These are phyloP conservation scores for Ogataea hybrid DNA, from an alignment of 1,139 yeast genomes.

Conservation along the genomic window DNA sequence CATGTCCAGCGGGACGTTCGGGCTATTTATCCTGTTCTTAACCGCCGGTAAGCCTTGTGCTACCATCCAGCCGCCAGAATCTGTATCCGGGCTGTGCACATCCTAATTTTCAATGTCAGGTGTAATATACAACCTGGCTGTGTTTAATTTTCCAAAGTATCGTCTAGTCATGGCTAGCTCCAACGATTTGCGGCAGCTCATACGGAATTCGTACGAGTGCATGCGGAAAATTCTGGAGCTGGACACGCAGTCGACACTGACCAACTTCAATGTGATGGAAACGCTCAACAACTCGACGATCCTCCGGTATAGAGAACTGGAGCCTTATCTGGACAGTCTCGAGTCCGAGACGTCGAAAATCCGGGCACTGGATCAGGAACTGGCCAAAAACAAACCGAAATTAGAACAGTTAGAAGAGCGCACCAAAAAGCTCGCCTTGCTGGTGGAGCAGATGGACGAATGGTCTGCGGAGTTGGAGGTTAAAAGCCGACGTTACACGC, in stretches of 20 bases:
- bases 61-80: background rate
- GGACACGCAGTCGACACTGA: constrained; percentile 53
- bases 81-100: constrained; percentile 3
- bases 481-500: constrained; percentile 31
- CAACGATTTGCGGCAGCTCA: constrained; percentile 17
- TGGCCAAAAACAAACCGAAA: constrained; percentile 27
- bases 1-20: background rate
- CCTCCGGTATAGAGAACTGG: constrained; percentile 53
- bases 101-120: background rate
- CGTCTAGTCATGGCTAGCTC: constrained; percentile 1
- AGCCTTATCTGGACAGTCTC: constrained; percentile 43
- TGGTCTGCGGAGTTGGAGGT: constrained; percentile 57
- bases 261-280: constrained; percentile 51
- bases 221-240: constrained; percentile 41
- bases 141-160: too few relatives aligned
- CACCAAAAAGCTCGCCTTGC: constrained; percentile 42
- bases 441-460: constrained; percentile 55
- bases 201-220: constrained; percentile 33
- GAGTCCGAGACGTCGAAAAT: constrained; percentile 37
- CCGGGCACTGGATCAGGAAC: constrained; percentile 19
- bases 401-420: constrained; percentile 45
- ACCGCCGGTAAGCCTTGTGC: background rate
- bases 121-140: background rate
- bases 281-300: constrained; percentile 59
- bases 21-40: constrained; percentile 1